Base-by-base conservation (phyloP, 805 yeast genomes). In the Suhomyces xylopsoci region DNA sequence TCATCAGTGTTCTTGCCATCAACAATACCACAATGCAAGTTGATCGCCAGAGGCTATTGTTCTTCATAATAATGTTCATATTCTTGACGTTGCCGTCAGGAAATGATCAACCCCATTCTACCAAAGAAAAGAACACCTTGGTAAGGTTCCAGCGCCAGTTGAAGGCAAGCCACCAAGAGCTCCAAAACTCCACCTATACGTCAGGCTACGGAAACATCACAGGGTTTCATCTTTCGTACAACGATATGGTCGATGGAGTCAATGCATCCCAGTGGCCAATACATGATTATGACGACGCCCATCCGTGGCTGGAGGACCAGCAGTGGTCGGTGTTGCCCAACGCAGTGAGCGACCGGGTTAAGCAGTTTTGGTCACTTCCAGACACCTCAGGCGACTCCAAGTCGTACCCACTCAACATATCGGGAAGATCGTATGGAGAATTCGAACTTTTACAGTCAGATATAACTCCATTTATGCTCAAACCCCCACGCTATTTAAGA, bases 201-300 rank as follows among this genome's bases (percentile, higher is more conserved):
- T 54, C 68, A 3, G 90, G 88, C 5, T 85, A 84, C 63, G 87
- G 88, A 1, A 86, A 88, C 59, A 65, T 89, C 14, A 87, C 94
- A 0, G 97, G 97, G 3, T 81, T 85, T 53, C 78, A 76, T 59
- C 67, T 85, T 32, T 81, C 90, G 28, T 89, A 88, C 59, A 71
- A 76, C 8, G 96, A 87, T 66, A 77, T 74, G 14, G 19, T 78
- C 1, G 64, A 71, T 5, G 79, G 80, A 10, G 68, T 76, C 47
- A 73, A 74, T 25, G 71, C 68, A 1, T 76, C 78, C 54, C 76
- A 81, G 0, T 85, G 85, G 80, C 92, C 92, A 0, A 65, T 85
- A 24, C 81, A 83, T 51, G 43, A 70, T 2, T 73, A 54, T 49
- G 60, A 68, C 6, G 67, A 74, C 2, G 81, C 83, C 69, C 47